Evolutionary conservation across 1,284 basidiomycete species (phyloP).

Genomic region (Peniophora sp.): DNA sequence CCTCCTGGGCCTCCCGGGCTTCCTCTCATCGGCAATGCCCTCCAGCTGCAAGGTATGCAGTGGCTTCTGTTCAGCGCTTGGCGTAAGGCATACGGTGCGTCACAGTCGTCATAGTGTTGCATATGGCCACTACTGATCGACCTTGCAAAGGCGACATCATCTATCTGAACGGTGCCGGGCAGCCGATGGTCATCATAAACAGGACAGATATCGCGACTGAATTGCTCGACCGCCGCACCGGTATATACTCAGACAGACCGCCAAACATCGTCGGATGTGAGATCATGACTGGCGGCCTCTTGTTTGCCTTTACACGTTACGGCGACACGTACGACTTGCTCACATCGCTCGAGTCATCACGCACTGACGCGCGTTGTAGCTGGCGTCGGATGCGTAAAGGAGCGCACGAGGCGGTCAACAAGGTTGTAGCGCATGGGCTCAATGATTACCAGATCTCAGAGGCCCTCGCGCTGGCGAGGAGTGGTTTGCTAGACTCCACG

Average conservation of each 20-base stretch:
- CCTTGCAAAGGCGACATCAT: constrained; percentile 10
- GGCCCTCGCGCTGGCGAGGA: constrained; percentile 6
- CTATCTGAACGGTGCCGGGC: constrained; percentile 7
- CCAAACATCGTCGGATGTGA: constrained; percentile 12
- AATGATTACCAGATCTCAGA: constrained; percentile 9
- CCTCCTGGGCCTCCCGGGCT: constrained; percentile 11
- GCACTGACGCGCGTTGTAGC: not conserved
- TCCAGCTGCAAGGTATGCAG: constrained; percentile 9
- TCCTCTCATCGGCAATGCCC: constrained; percentile 12
- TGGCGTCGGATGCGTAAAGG: constrained; percentile 13
- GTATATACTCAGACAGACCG: constrained; percentile 11
- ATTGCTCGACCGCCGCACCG: constrained; percentile 11
- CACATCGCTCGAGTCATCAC: not conserved
- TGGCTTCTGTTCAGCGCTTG: constrained; percentile 3
- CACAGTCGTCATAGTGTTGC: not conserved
- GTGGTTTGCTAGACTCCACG: not conserved
- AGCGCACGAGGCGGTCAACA: constrained; percentile 11
- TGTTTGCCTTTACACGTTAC: not conserved
- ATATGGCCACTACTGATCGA: not conserved
- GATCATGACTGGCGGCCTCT: not conserved
- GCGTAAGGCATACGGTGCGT: constrained; percentile 1
- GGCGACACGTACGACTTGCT: not conserved
- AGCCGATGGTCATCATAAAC: constrained; percentile 10
- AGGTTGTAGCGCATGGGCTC: constrained; percentile 6
- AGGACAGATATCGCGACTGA: constrained; percentile 7